Evolutionary conservation across 1,284 basidiomycete species (phyloP), one percentile per base, ranked within the genome.

Genomic region (Schizophyllum commune): DNA sequence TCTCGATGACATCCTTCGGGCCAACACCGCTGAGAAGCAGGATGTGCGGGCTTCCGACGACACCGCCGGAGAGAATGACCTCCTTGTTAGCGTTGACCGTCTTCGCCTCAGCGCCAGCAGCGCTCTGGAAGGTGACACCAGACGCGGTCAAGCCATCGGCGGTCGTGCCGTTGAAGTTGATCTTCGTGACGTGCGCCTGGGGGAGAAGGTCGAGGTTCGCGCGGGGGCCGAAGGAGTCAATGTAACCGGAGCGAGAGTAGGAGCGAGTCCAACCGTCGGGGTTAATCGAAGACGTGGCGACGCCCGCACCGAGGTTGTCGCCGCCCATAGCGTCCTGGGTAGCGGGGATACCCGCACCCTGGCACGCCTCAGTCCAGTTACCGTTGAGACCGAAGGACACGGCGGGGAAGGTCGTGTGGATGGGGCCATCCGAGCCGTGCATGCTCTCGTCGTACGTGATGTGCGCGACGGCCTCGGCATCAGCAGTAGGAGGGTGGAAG

Each of bases 11-110:
- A 57, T 82, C 80, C 58, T 69, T 71, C 2, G 88, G 86, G 0
- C 89, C 91, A 60, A 93, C 80, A 63, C 91, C 91, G 61, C 86
- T 89, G 8, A 84, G 75, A 78, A 88, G 80, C 52, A 92, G 76
- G 19, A 91, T 76, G 64, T 89, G 83, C 55, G 88, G 79, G 57
- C 81, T 85, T 32, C 87, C 85, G 56, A 91, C 73, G 1, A 83
- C 78, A 34, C 89, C 89, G 32, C 82, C 84, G 17, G 79, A 74
- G n/a, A 88, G 68, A 57, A 88, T 79, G 39, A 86, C 83, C 66
- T 88, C 85, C 64, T 78, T 78, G 65, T 73, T 78, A 22, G 84
- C 88, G 27, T 69, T 74, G 58, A 69, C 67, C 3, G 58, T 67
- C 66, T 77, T 77, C 17, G 63, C 64, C 17, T 72, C 60, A 8